Conservation (phyloP, 1,284 basidiomycete species). For the Microbotryomycetes sp. region DNA sequence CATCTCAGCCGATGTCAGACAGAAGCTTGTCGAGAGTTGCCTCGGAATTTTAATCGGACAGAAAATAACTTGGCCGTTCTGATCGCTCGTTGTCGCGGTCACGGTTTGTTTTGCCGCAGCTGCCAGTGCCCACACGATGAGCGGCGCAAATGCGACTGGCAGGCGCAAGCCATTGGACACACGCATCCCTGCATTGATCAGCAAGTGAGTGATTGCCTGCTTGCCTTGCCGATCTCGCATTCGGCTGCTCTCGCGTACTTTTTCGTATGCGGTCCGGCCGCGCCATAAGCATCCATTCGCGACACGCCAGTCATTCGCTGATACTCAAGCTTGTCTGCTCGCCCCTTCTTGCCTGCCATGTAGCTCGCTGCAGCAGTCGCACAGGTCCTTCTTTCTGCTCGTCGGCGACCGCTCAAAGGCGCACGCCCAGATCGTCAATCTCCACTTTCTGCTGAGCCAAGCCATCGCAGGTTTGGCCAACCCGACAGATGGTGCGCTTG, state of each 20-base stretch:
- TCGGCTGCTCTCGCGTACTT: not conserved
- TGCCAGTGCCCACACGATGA: too few species aligned
- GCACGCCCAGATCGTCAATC: constrained; percentile 80
- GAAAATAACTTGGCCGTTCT: too few species aligned
- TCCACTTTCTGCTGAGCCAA: constrained; percentile 90
- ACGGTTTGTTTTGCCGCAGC: too few species aligned
- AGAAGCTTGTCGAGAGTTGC: too few species aligned
- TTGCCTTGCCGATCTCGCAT: not conserved
- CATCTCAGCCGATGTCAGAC: too few species aligned
- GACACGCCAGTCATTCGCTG: too few species aligned
- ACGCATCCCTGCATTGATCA: constrained; percentile 24
- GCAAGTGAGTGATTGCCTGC: constrained; percentile 18
- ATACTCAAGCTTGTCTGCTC: not conserved
- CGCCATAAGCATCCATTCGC: too few species aligned
- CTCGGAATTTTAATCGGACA: too few species aligned
- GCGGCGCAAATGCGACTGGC: constrained; percentile 14
- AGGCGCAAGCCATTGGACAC: constrained; percentile 27
- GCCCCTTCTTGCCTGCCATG: not conserved
- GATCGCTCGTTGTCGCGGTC: too few species aligned
- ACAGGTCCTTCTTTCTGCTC: constrained; percentile 92
- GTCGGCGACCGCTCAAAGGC: constrained; percentile 93
- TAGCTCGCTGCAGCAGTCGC: constrained; percentile 56
- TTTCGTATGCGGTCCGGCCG: too few species aligned
- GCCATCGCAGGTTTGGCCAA: constrained; percentile 45
- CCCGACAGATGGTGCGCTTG: constrained; percentile 26